phyloP scores from a whole-genome alignment of 371 early-diverging fungal genomes.

The Mortierella sp. region DNA sequence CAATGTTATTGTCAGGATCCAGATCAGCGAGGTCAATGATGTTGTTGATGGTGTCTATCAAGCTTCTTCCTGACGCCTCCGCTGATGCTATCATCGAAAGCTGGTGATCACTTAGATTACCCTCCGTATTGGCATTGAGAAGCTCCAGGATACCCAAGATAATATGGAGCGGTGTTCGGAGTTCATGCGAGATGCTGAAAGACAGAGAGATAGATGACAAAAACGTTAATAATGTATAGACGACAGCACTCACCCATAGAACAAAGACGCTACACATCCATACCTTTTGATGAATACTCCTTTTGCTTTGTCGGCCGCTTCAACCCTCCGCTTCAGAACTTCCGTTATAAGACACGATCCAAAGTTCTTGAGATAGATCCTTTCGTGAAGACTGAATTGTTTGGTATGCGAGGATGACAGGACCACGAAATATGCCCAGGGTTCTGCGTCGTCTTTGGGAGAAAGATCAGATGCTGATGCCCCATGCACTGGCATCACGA shows the following conservation, averaged over 20 bases:
- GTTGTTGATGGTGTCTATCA: slow-evolving; percentile 51
- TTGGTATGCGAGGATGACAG: slow-evolving; percentile 40
- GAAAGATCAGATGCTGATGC: slow-evolving; percentile 18
- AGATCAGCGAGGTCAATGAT: slow-evolving; percentile 54
- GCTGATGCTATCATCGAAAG: slow-evolving; percentile 37
- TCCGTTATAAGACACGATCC: slow-evolving; percentile 54
- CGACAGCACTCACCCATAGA: no score
- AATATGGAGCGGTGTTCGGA: slow-evolving; percentile 55
- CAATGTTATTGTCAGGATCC: slow-evolving; percentile 30
- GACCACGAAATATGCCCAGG: slow-evolving; percentile 50
- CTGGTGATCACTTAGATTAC: slow-evolving; percentile 34
- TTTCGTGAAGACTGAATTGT: slow-evolving; percentile 52
- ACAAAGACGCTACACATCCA: not conserved
- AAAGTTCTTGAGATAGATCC: slow-evolving; percentile 54
- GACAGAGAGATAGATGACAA: not conserved
- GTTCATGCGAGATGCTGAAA: slow-evolving; percentile 53
- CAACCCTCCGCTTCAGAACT: slow-evolving; percentile 51
- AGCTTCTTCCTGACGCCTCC: slow-evolving; percentile 41
- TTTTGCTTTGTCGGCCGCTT: slow-evolving; percentile 56
- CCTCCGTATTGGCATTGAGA: slow-evolving; percentile 26
- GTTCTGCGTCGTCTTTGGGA: slow-evolving; percentile 11
- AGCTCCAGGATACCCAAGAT: slow-evolving; percentile 54
- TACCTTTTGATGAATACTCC: slow-evolving; percentile 52
- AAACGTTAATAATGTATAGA: not conserved
- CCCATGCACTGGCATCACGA: slow-evolving; percentile 51